A percentile compares a stretch with the other conserved stretches of the same genome.
Evolutionary conservation across 305 asterid species (phyloP).

Genomic region (Fraxinus xanthoxyloides): DNA sequence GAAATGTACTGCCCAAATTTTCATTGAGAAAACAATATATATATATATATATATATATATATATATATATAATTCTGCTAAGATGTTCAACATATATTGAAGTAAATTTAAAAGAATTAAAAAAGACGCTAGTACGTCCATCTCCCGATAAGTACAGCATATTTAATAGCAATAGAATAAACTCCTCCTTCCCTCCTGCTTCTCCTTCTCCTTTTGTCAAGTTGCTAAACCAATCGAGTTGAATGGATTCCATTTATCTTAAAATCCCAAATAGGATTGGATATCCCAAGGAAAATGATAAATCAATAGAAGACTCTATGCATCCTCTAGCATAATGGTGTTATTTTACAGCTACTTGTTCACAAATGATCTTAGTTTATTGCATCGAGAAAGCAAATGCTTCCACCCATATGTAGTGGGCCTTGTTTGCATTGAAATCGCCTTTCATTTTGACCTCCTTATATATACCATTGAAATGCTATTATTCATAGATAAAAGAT

Average conservation of each 20-base stretch:
- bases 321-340: neutral
- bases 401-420: neutral
- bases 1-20: neutral
- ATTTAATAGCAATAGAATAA: neutral
- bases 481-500: too few species aligned
- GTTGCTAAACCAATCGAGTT: neutral
- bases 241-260: neutral
- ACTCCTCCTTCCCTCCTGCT: neutral
- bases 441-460: neutral
- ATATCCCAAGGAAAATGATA: neutral
- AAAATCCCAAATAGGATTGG: neutral
- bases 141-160: neutral
- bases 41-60: neutral
- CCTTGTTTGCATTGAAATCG: neutral
- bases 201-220: neutral
- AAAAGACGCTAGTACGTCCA: neutral
- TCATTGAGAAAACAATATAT: neutral
- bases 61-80: neutral
- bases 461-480: neutral
- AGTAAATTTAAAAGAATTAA: neutral
- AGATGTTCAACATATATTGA: neutral
- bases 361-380: neutral
- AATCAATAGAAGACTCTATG: neutral
- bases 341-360: neutral
- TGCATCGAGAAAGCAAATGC: neutral